Percentiles rank a stretch among this genome's conserved stretches.
These are phyloP conservation scores for Citrus maxima DNA, from an alignment of 345 rosid genomes.

Conservation along the genomic window DNA sequence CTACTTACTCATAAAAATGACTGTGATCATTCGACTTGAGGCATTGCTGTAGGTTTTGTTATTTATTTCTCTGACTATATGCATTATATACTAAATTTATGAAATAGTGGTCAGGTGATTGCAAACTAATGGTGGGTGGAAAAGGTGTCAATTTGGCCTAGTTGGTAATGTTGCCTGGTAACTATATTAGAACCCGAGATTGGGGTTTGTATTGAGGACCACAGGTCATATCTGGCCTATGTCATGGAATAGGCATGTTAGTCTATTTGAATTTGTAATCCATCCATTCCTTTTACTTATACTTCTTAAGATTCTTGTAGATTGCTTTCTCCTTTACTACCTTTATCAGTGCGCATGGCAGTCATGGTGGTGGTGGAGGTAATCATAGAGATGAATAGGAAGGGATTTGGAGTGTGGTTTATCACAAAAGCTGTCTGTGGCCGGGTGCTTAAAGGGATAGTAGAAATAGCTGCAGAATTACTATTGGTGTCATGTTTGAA, in stretches of 20 bases:
- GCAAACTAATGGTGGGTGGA: background rate
- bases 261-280: background rate
- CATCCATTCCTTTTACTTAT: no score
- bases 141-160: background rate
- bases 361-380: background rate
- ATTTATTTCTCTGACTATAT: no score
- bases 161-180: background rate
- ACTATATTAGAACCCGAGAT: background rate
- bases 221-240: background rate
- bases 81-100: no score
- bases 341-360: background rate
- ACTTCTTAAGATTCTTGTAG: background rate
- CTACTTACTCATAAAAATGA: no score
- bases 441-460: background rate
- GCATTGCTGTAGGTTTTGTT: no score
- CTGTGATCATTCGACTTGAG: no score
- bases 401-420: background rate
- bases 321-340: background rate
- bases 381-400: background rate
- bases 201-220: background rate
- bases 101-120: no score
- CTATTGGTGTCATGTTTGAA: background rate
- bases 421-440: background rate
- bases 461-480: background rate
- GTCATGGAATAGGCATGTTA: background rate